Percentiles rank a stretch among this genome's conserved stretches.
These are phyloP conservation scores for Yamadazyma songkhlaensis DNA, from an alignment of 1,139 yeast species.

Conservation along the genomic window DNA sequence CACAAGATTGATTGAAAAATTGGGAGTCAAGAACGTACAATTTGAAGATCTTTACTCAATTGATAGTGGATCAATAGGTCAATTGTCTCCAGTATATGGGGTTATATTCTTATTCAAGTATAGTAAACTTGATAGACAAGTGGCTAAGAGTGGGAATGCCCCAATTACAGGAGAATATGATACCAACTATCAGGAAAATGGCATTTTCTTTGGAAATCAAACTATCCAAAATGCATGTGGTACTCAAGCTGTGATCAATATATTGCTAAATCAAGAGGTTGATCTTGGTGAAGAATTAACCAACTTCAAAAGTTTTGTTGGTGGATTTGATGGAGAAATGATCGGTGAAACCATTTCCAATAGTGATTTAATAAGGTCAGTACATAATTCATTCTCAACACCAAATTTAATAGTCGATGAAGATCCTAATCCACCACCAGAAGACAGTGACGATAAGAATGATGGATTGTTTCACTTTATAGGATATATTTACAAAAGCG, in stretches of 20 bases:
- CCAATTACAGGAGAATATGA: constrained; percentile 50
- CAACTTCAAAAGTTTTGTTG: constrained; percentile 51
- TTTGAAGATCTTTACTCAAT: constrained; percentile 59
- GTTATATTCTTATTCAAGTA: constrained; percentile 66
- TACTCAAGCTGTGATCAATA: constrained; percentile 70
- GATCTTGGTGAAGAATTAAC: constrained; percentile 50
- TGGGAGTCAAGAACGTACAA: constrained; percentile 57
- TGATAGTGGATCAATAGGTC: constrained; percentile 44
- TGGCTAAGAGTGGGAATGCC: constrained; percentile 23
- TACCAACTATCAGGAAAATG: constrained; percentile 29
- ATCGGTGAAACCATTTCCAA: constrained; percentile 65
- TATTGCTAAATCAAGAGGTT: constrained; percentile 41
- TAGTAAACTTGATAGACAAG: constrained; percentile 35
- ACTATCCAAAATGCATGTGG: constrained; percentile 73
- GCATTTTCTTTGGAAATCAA: constrained; percentile 62
- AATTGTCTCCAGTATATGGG: constrained; percentile 51
- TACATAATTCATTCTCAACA: constrained; percentile 63
- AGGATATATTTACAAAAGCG: constrained; percentile 50
- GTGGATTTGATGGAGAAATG: constrained; percentile 55
- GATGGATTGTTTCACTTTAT: constrained; percentile 65
- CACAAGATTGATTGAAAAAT: constrained; percentile 58
- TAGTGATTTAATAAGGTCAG: constrained; percentile 55
- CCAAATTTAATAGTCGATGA: constrained; percentile 52
- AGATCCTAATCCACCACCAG: constrained; percentile 28
- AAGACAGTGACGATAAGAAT: constrained; percentile 38